These are phyloP conservation scores for Corymbia calophylla DNA, from an alignment of 441 rosid species.

Conservation along the genomic window DNA sequence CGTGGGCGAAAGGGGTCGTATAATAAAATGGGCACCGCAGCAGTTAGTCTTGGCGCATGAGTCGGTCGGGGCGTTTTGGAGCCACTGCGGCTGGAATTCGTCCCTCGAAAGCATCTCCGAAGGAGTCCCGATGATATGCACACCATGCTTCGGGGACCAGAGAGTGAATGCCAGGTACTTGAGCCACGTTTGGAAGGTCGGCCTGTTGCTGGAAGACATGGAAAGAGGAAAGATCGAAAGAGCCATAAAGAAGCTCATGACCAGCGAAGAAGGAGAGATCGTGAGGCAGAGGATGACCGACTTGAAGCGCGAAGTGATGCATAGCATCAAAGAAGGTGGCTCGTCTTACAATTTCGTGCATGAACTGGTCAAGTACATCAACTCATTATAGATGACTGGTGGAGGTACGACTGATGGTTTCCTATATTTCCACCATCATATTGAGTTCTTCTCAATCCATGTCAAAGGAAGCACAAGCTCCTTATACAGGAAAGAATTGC, in stretches of 20 bases:
- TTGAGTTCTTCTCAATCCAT: neutral
- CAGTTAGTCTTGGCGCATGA: neutral
- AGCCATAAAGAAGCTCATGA: neutral
- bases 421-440: neutral
- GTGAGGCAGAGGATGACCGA: neutral
- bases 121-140: neutral
- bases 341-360: neutral
- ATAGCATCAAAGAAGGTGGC: neutral
- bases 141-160: neutral
- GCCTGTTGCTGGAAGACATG: neutral
- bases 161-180: neutral
- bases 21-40: neutral
- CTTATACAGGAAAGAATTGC: neutral
- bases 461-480: neutral
- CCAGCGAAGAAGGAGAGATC: neutral
- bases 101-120: neutral
- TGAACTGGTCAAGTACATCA: neutral
- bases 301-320: neutral
- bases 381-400: neutral
- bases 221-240: neutral
- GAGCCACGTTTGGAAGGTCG: neutral
- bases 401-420: neutral
- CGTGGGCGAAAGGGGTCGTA: neutral
- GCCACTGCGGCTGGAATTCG: slow-evolving; percentile 1
- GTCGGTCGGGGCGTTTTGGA: neutral